Evolutionary conservation across 1,284 basidiomycete species (phyloP).

Genomic region (Tranzscheliella williamsii): DNA sequence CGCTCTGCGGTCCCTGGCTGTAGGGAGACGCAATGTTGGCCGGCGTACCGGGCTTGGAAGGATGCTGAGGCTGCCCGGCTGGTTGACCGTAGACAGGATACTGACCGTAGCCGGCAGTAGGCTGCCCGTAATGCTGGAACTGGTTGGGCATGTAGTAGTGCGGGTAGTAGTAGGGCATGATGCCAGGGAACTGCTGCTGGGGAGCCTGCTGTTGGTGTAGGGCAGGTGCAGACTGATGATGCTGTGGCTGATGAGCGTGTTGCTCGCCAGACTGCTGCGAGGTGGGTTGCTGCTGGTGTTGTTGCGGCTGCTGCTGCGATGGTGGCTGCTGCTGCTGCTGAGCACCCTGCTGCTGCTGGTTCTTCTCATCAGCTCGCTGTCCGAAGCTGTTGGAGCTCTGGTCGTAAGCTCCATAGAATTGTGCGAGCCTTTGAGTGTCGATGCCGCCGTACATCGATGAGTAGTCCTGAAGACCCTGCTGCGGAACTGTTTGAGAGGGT

Average conservation of each 20-base stretch:
- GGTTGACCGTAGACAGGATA: conserved; percentile 58
- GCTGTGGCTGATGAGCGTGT: conserved; percentile 34
- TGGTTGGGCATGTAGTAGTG: conserved; percentile 61
- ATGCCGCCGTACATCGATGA: conserved; percentile 54
- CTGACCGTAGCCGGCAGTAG: conserved; percentile 57
- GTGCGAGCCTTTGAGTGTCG: conserved; percentile 51
- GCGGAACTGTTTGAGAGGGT: conserved; percentile 30
- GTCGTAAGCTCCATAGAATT: conserved; percentile 55
- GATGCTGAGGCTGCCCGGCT: conserved; percentile 47
- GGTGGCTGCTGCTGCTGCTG: conserved; percentile 2
- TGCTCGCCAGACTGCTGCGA: conserved; percentile 21
- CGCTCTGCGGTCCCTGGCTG: conserved; percentile 36
- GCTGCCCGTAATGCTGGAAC: conserved; percentile 61
- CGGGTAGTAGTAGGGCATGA: conserved; percentile 61
- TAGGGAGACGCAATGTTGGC: conserved; percentile 55
- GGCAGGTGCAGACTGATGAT: conserved; percentile 39
- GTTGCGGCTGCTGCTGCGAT: conserved; percentile 26
- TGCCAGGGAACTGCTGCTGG: conserved; percentile 54
- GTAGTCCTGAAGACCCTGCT: conserved; percentile 41
- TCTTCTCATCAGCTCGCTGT: conserved; percentile 39
- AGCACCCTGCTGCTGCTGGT: conserved; percentile 14
- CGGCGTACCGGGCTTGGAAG: conserved; percentile 52
- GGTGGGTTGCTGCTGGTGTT: conserved; percentile 21
- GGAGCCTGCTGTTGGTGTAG: conserved; percentile 50
- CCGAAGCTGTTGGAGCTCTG: conserved; percentile 42